phyloP scores from a whole-genome alignment of 2,329 filamentous ascomycete species.

The Pyrenochaeta sp. region DNA sequence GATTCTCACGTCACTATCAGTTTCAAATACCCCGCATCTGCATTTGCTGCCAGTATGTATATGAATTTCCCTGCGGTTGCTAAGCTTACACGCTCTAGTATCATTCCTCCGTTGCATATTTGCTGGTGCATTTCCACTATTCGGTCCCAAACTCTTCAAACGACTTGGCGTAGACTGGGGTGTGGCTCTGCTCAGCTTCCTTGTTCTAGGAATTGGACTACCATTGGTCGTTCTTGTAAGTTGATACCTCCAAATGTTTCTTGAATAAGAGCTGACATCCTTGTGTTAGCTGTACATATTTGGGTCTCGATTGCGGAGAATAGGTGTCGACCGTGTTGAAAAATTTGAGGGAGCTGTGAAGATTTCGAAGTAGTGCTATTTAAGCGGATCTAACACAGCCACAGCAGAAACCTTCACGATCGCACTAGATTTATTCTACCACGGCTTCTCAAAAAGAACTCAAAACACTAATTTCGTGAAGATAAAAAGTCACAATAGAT shows the following conservation, averaged over 20 bases:
- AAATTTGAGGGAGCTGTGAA: conserved; percentile 9
- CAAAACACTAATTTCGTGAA: too few species aligned
- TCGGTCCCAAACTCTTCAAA: conserved; percentile 15
- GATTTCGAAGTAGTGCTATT: too few species aligned
- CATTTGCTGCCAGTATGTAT: conserved; percentile 15
- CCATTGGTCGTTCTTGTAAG: conserved; percentile 15
- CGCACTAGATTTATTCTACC: too few species aligned
- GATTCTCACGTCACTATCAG: not conserved
- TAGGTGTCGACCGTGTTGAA: conserved; percentile 11
- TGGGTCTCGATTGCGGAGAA: conserved; percentile 7
- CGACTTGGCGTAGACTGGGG: conserved; percentile 21
- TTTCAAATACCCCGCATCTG: conserved; percentile 19
- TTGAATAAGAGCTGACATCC: not conserved
- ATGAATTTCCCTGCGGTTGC: not conserved
- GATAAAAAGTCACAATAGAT: too few species aligned
- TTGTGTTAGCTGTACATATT: conserved; percentile 12
- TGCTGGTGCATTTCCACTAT: conserved; percentile 19
- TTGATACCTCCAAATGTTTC: not conserved
- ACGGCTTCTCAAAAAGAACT: too few species aligned
- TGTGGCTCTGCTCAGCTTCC: conserved; percentile 17
- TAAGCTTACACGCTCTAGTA: not conserved
- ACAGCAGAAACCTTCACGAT: too few species aligned
- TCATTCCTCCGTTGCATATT: conserved; percentile 18
- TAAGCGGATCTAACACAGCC: too few species aligned
- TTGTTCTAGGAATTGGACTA: conserved; percentile 20